Evolutionary conservation across 495 filamentous ascomycete genomes (phyloP), one percentile per base, ranked within the genome.

Genomic region (Aspergillus indologenus): DNA sequence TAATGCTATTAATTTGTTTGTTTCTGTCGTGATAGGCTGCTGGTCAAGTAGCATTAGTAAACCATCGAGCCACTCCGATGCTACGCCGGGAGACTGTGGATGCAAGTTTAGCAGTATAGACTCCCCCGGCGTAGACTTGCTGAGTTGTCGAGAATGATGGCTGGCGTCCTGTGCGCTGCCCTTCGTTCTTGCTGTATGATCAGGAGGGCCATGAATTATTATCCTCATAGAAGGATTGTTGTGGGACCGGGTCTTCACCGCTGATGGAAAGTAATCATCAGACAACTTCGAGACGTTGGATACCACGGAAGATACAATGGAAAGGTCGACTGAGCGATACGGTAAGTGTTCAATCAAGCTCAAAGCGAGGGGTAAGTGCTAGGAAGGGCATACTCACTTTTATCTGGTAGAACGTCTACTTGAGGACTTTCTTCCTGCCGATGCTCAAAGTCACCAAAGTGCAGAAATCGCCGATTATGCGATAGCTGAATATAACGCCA

Each of bases 11-110:
- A 98, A 75, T 68, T 92, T 94, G 63, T 85, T 90, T 6, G 94
- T 98, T 71, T 98, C 93, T 20, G 90, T 81, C n/a, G 95, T 99
- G 71, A 99, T 96, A 12, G 94, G 94, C 45, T 92, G 86, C 68
- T 99, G 94, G 68, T 92, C 90, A 29, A 99, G 80, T 44, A 99
- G 75, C 92, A 99, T 96, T 22, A 97, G 83, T 51, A 99, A 74
- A 1, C 95, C 95, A 68, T 99, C 95, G 0, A 98, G 76, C 94
- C 94, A 99, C 72, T 99, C 95, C 1, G 92, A 92, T 12, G 94
- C 95, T 21, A 92, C 69, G 59, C 84, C 89, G 64, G 94, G 90
- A 26, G 86, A 88, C 47, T 86, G 77, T 5, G 95, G 92, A 59
- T 90, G 84, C n/a, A 99, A 81, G 8, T 84, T 88, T 48, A 99